These are phyloP conservation scores for Fusarium agapanthi DNA, from an alignment of 2,329 filamentous ascomycete species.

Conservation along the genomic window DNA sequence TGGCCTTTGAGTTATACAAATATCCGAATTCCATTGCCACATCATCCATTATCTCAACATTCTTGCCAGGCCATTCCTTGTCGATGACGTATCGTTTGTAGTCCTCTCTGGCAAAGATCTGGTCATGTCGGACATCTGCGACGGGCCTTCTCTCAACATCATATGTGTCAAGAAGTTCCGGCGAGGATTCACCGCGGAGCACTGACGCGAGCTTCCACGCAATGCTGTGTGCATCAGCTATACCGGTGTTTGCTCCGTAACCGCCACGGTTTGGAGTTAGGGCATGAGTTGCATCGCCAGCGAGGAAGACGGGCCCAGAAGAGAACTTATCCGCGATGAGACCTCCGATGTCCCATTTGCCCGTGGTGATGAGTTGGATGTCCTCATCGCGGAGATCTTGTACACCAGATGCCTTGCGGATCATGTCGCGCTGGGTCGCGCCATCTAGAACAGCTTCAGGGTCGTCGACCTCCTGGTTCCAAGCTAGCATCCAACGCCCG, in stretches of 20 bases:
- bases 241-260: conserved; percentile 47
- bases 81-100: conserved; percentile 13
- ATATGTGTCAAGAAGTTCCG: conserved; percentile 49
- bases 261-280: conserved; percentile 48
- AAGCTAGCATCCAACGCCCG: conserved; percentile 37
- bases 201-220: conserved; percentile 54
- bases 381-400: conserved; percentile 15
- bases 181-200: conserved; percentile 30
- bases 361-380: conserved; percentile 28
- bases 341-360: conserved; percentile 38
- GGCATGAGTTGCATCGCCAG: conserved; percentile 23
- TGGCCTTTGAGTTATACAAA: conserved; percentile 10
- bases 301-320: conserved; percentile 30
- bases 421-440: conserved; percentile 2
- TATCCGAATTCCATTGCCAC: conserved; percentile 25
- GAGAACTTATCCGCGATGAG: conserved; percentile 42
- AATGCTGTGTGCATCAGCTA: conserved; percentile 53
- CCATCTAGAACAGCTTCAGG: not conserved
- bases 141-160: conserved; percentile 49
- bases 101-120: conserved; percentile 37
- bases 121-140: conserved; percentile 34
- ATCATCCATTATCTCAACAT: conserved; percentile 14
- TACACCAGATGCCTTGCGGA: conserved; percentile 22
- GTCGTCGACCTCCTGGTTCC: conserved; percentile 3
- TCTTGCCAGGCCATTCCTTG: conserved; percentile 11